Evolutionary conservation across 345 rosid genomes (phyloP).

Genomic region (Turnera subulata): DNA sequence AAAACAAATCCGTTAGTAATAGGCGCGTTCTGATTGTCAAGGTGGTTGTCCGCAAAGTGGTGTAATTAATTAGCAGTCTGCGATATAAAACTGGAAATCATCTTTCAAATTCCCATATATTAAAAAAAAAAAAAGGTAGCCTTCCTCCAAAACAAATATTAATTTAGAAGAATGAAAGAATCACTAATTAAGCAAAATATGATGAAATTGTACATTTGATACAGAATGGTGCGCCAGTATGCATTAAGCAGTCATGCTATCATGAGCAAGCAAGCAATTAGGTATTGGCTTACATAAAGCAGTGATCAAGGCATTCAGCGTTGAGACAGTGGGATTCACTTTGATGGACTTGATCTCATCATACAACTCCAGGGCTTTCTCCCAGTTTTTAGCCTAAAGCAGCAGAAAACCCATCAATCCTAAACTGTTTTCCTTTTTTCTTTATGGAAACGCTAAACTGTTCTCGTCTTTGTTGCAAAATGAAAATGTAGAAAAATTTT

Average conservation of each 20-base stretch:
- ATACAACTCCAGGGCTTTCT: conserved; percentile 74
- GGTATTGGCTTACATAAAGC: conserved; percentile 67
- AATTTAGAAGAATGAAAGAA: neutral
- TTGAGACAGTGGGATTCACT: conserved; percentile 69
- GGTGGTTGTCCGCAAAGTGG: no score
- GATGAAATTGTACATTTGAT: neutral
- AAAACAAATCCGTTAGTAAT: no score
- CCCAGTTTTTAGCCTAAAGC: conserved; percentile 80
- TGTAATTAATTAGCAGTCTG: no score
- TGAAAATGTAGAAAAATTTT: neutral
- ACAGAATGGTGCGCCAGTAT: neutral
- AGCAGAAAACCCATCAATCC: neutral
- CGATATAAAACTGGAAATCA: no score
- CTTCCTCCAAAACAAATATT: neutral
- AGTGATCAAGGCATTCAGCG: conserved; percentile 83
- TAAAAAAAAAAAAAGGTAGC: no score
- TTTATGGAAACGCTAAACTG: no score
- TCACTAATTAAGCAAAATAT: neutral
- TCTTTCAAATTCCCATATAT: no score
- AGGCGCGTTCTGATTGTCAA: no score
- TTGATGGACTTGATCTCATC: conserved; percentile 60
- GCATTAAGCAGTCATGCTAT: neutral
- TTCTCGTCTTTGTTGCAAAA: no score
- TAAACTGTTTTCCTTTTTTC: no score
- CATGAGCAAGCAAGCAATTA: neutral